Conservation (phyloP, 345 rosid species). For the Salix dunnii region DNA sequence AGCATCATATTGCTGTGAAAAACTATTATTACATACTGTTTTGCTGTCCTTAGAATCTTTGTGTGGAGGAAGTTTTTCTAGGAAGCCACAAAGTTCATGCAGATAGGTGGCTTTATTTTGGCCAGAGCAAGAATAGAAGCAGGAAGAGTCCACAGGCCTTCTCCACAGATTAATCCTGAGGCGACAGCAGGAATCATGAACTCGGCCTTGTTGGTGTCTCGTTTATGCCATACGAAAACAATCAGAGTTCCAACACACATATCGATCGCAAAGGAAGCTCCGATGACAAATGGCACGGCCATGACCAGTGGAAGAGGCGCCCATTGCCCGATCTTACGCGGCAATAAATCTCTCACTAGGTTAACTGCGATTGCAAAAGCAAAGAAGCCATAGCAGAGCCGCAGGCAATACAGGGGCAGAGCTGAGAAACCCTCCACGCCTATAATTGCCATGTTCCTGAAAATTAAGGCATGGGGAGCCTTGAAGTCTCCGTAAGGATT, state of each 20-base stretch:
- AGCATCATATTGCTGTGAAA: too few relatives aligned
- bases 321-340: slow-evolving; percentile 59
- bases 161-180: slow-evolving; percentile 86
- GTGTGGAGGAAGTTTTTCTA: slow-evolving; percentile 8
- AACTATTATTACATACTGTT: too few relatives aligned
- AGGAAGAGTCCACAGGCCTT: slow-evolving; percentile 87
- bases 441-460: slow-evolving; percentile 74
- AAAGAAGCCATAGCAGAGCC: slow-evolving; percentile 65
- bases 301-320: slow-evolving; percentile 89
- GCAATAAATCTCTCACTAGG: slow-evolving; percentile 56
- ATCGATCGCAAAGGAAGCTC: slow-evolving; percentile 84
- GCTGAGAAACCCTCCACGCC: slow-evolving; percentile 65
- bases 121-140: slow-evolving; percentile 80
- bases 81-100: slow-evolving; percentile 68
- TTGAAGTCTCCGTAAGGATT: slow-evolving; percentile 79
- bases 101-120: slow-evolving; percentile 74
- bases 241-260: slow-evolving; percentile 81
- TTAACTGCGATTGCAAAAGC: slow-evolving; percentile 66
- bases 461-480: slow-evolving; percentile 86
- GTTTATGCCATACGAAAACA: slow-evolving; percentile 59
- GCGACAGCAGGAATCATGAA: slow-evolving; percentile 85
- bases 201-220: slow-evolving; percentile 53
- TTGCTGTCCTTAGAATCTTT: too few relatives aligned
- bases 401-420: slow-evolving; percentile 55
- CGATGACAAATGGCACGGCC: slow-evolving; percentile 82